A percentile compares a stretch with the other conserved stretches of the same genome.
Evolutionary conservation across 164 flowering plant species (phyloP).

Genomic region (Chimonanthus praecox): DNA sequence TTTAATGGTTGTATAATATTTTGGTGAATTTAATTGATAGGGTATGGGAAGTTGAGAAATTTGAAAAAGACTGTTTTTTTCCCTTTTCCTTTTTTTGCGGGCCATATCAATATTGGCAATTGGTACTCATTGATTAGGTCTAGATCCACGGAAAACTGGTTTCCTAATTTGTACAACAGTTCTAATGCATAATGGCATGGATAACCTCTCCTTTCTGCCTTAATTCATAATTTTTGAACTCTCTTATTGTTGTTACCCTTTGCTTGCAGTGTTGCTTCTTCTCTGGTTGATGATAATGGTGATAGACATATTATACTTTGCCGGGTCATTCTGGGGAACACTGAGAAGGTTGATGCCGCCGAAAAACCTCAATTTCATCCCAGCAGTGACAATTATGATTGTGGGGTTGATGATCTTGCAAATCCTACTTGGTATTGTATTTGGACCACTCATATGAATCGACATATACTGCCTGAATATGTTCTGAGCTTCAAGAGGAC

Average conservation of each 20-base stretch:
- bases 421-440: constrained; percentile 47
- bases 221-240: too few relatives aligned
- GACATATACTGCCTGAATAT: constrained; percentile 48
- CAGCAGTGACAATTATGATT: constrained; percentile 33
- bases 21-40: too few relatives aligned
- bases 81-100: too few relatives aligned
- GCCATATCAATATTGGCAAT: too few relatives aligned
- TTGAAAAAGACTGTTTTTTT: too few relatives aligned
- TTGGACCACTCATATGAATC: constrained; percentile 48
- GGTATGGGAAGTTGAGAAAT: too few relatives aligned
- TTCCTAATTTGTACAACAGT: too few relatives aligned
- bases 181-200: too few relatives aligned
- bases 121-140: too few relatives aligned
- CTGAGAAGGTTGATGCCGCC: constrained; percentile 32
- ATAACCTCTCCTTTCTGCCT: too few relatives aligned
- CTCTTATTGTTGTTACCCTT: neutral
- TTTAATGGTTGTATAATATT: too few relatives aligned
- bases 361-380: constrained; percentile 45
- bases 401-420: constrained; percentile 48
- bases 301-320: constrained; percentile 48
- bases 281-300: constrained; percentile 37
- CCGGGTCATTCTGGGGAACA: constrained; percentile 49
- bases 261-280: constrained; percentile 27
- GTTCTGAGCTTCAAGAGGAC: constrained; percentile 45
- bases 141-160: too few relatives aligned